phyloP scores from a whole-genome alignment of 352 stramenopile genomes.

The Thraustochytrium striatum region DNA sequence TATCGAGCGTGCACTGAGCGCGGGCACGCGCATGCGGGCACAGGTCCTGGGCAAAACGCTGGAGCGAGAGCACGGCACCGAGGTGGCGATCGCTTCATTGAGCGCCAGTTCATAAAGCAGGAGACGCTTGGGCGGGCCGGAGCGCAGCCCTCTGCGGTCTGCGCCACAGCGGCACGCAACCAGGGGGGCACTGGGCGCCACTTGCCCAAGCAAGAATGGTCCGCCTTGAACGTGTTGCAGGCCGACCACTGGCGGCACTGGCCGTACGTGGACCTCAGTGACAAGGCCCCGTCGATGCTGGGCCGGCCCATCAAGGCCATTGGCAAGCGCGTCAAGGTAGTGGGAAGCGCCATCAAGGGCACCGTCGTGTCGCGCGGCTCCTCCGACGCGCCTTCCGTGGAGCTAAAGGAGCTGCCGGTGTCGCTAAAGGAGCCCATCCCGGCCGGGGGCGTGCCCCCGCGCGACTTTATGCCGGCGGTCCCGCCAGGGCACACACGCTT shows the following conservation, averaged over 20 bases:
- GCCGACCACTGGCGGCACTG: conserved; percentile 20
- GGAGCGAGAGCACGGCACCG: conserved; percentile 2
- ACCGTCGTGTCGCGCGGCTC: background rate
- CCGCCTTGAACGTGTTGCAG: background rate
- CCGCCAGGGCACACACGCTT: too few species aligned
- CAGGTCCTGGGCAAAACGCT: conserved; percentile 23
- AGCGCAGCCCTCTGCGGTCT: too few species aligned
- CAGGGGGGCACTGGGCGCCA: too few species aligned
- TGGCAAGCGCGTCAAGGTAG: background rate
- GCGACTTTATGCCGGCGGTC: too few species aligned
- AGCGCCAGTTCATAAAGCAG: conserved; percentile 15
- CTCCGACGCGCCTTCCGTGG: too few species aligned
- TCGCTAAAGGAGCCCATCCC: too few species aligned
- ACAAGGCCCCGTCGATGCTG: background rate
- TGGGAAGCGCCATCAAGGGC: background rate
- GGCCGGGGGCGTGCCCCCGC: too few species aligned
- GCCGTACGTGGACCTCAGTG: conserved; percentile 27
- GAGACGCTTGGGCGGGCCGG: too few species aligned
- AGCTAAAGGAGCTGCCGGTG: too few species aligned
- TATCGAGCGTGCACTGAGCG: conserved; percentile 21
- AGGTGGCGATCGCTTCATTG: conserved; percentile 35
- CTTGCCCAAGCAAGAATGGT: too few species aligned
- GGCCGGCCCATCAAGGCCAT: conserved; percentile 11
- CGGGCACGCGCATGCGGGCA: conserved; percentile 32
- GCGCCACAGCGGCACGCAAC: too few species aligned